Conservation (phyloP, 805 yeast genomes). For the Ogataea siamensis region DNA sequence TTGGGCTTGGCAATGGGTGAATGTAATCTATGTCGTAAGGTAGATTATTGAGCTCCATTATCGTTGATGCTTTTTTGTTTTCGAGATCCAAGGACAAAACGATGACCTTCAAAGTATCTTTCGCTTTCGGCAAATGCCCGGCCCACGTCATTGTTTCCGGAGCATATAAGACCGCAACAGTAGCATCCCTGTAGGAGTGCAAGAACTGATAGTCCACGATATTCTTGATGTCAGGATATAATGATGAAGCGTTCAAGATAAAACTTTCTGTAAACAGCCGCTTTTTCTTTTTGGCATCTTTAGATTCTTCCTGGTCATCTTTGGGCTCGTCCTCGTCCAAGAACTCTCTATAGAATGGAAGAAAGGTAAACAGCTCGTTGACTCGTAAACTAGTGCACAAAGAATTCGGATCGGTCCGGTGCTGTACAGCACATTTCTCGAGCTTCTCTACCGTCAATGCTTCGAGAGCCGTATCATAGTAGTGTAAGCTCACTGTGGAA, state of each 20-base stretch:
- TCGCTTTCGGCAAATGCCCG: slow-evolving; percentile 58
- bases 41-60: slow-evolving; percentile 59
- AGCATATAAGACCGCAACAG: slow-evolving; percentile 40
- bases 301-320: slow-evolving; percentile 30
- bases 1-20: slow-evolving; percentile 60
- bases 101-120: slow-evolving; percentile 60
- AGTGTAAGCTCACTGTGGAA: slow-evolving; percentile 79
- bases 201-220: slow-evolving; percentile 73
- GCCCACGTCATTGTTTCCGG: slow-evolving; percentile 62
- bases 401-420: slow-evolving; percentile 61
- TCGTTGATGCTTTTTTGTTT: slow-evolving; percentile 59
- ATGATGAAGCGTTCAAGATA: slow-evolving; percentile 51
- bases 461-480: slow-evolving; percentile 70
- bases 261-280: slow-evolving; percentile 52
- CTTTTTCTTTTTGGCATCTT: slow-evolving; percentile 18
- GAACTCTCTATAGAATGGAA: slow-evolving; percentile 56
- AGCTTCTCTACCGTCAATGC: slow-evolving; percentile 44
- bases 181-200: slow-evolving; percentile 76
- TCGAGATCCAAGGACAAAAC: slow-evolving; percentile 68
- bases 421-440: slow-evolving; percentile 38
- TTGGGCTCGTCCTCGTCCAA: slow-evolving; percentile 39
- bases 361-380: slow-evolving; percentile 66
- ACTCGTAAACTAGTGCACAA: slow-evolving; percentile 57
- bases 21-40: slow-evolving; percentile 74
- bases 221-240: slow-evolving; percentile 57